Percentiles rank a stretch among this genome's conserved stretches.
phyloP scores from a whole-genome alignment of 2,329 filamentous ascomycete genomes.

The Diplocarpon mali region DNA sequence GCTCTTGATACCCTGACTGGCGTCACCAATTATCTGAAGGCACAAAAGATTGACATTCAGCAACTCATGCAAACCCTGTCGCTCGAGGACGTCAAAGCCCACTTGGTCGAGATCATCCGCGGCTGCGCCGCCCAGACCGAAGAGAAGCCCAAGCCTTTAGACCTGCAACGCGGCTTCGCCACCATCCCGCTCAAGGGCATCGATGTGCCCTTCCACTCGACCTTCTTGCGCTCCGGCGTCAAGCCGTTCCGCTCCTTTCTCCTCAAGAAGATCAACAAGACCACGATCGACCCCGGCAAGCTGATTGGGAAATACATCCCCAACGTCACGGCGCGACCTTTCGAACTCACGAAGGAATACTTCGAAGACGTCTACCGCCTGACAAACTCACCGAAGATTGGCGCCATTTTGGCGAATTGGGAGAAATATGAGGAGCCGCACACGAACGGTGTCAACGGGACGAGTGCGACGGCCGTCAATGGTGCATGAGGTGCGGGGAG shows the following conservation, averaged over 20 bases:
- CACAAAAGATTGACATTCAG: constrained; percentile 95
- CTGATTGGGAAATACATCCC: constrained; percentile 97
- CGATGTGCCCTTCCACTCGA: constrained; percentile 98
- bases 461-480: constrained; percentile 11
- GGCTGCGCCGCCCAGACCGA: constrained; percentile 80
- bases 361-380: constrained; percentile 97
- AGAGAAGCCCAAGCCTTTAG: constrained; percentile 76
- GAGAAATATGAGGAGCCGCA: constrained; percentile 27
- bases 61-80: constrained; percentile 76
- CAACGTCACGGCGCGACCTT: constrained; percentile 93
- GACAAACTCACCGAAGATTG: constrained; percentile 51
- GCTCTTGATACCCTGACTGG: constrained; percentile 55
- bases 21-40: constrained; percentile 89
- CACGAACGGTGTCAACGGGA: constrained; percentile 22
- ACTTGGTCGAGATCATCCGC: constrained; percentile 82
- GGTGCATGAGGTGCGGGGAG: constrained; percentile 6
- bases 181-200: constrained; percentile 96
- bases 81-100: constrained; percentile 82
- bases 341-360: constrained; percentile 95
- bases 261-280: constrained; percentile 99
- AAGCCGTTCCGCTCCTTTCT: constrained; percentile 98
- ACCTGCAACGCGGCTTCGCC: constrained; percentile 88
- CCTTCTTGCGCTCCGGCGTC: constrained; percentile 92
- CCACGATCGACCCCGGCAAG: constrained; percentile 93
- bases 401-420: constrained; percentile 28